Conservation (phyloP, 352 stramenopile species). For the Chrysophaeum taylorii region DNA sequence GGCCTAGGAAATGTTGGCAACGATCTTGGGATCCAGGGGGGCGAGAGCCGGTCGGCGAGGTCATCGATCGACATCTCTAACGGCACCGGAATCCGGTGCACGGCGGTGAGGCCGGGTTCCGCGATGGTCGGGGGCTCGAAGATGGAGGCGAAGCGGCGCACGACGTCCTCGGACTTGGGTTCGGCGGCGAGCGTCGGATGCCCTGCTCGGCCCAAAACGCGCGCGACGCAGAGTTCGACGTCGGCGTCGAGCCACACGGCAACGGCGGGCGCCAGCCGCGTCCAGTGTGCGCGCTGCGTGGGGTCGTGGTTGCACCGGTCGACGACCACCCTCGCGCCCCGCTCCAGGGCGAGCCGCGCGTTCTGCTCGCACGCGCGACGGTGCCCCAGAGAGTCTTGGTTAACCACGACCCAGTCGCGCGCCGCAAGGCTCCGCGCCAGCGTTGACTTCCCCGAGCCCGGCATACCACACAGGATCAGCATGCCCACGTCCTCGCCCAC, state of each 20-base stretch:
- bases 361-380: background rate
- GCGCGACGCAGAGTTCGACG: background rate
- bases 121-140: background rate
- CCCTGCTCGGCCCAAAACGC: background rate
- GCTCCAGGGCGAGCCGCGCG: background rate
- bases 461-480: background rate
- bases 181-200: background rate
- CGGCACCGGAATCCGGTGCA: background rate
- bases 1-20: too few relatives aligned
- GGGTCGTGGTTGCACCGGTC: conserved; percentile 10
- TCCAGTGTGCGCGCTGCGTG: conserved; percentile 4
- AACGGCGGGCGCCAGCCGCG: background rate
- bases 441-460: background rate
- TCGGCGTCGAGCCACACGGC: background rate
- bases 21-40: too few relatives aligned
- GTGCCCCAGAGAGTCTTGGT: background rate
- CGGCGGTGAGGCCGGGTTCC: background rate
- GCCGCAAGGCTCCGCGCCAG: background rate
- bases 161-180: background rate
- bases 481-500: background rate
- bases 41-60: too few relatives aligned
- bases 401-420: background rate
- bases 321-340: background rate
- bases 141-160: background rate
- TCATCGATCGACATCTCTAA: too few relatives aligned